Base-by-base conservation (phyloP, 2,329 filamentous ascomycete genomes). In the Furcasterigmium furcatum region DNA sequence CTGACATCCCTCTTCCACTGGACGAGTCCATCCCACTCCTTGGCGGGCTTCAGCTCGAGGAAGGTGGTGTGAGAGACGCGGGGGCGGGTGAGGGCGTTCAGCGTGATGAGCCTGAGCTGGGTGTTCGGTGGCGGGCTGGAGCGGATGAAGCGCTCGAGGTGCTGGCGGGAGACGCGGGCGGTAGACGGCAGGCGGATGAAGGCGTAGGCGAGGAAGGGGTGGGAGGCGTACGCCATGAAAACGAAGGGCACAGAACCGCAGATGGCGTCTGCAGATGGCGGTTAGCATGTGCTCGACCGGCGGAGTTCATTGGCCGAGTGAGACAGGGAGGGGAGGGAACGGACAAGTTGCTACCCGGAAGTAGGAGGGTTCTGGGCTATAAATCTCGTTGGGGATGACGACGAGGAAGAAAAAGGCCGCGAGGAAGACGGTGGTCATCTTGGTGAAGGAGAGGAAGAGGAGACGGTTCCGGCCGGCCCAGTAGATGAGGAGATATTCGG, bases 131-230 rank as follows among this genome's bases (percentile, higher is more conserved):
- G 73, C 2, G 78, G 62, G 30, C 41, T 16, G 22, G 61, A 58
- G 39, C 58, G 64, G 25, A 77, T 65, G 58, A 78, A 84, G 45
- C 74, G 72, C 47, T 74, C 65, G 19, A 87, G 68, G 41, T 74
- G 64, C 22, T 76, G 67, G 27, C 76, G 77, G 1, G 84, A 86
- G 32, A 72, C 64, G 38, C 86, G 80, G 14, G 85, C 87, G 53
- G 77, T 78, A 1, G 71, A 61, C 0, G 89, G 89, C 2, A 91
- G 72, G 19, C 79, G 77, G 41, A 94, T 68, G 62, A 87, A 81
- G 48, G 94, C 74, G 58, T 84, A 82, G 34, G 82, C 82, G 8
- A 92, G 87, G 58, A 87, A 88, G 4, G 88, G 86, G 1, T 80
- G 73, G 2, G 84, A 82, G 39, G 77, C 77, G 61, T 82, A 85